Evolutionary conservation across 208 protist genomes (phyloP), one percentile per base, ranked within the genome.

Genomic region (Trypanosoma caninum): DNA sequence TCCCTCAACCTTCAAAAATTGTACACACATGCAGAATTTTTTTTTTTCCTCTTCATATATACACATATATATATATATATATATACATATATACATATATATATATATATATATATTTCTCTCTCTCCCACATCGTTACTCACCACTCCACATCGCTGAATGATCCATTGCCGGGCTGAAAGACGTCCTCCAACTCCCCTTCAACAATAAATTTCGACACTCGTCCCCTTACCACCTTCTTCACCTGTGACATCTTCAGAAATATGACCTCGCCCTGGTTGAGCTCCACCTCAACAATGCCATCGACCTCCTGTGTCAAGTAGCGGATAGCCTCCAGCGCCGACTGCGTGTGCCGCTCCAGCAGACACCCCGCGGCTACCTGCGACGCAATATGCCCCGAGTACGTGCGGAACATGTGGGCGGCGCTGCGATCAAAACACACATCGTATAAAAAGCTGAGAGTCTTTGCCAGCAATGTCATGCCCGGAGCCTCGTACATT

Each of bases 401-500:
- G 73, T 94, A 89, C 31, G 69, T 66, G 57, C 70, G 70, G 73
- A 97, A 96, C 30, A 95, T 69, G 38, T 93, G 73, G 14, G 65
- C 62, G 4, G 81, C 69, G 11, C 75, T 30, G 56, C 84, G 76
- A 66, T 96, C 92, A 48, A 96, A 90, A 61, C 68, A 87, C 14
- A 91, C 85, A 40, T 97, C 89, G 73, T 94, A 95, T 9, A 97
- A 63, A 61, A 78, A 94, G 30, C 71, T 66, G 44, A 95, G 76
- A 40, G 82, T 78, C 6, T 62, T 65, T 10, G 82, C 59, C 52
- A 97, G 89, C 9, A 97, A 76, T 18, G 54, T 42, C 92, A 97
- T 97, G 44, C 92, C 92, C 0, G 92, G 92, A 1, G 92, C 76
- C 69, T 97, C 92, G 76, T 85, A 96, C 84, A 96, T 93, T 22